These are phyloP conservation scores for Kwoniella sp. DNA, from an alignment of 768 basidiomycete species.

Conservation along the genomic window DNA sequence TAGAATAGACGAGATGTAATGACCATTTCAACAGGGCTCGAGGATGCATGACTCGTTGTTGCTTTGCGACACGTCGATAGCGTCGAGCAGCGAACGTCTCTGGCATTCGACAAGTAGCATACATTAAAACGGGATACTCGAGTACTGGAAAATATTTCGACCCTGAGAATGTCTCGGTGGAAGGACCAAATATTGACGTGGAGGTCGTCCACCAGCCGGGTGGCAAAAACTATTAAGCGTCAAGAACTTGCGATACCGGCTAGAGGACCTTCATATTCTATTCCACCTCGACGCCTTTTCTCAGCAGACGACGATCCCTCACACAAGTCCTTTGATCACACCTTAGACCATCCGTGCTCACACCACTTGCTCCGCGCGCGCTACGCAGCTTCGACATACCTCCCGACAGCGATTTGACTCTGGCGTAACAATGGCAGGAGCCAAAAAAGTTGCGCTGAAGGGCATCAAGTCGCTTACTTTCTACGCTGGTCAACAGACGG, in stretches of 20 bases:
- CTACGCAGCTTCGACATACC: no score
- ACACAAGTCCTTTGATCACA: no score
- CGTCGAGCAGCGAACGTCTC: no score
- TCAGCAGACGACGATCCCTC: not conserved
- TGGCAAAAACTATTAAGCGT: conserved; percentile 10
- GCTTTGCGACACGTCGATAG: no score
- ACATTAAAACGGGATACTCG: no score
- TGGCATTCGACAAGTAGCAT: no score
- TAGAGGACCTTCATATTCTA: not conserved
- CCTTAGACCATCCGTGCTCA: no score
- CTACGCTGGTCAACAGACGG: conserved; percentile 69
- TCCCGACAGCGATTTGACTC: no score
- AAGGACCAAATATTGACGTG: conserved; percentile 18
- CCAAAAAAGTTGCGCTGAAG: conserved; percentile 71
- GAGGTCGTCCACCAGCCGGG: conserved; percentile 24
- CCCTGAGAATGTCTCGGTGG: not conserved
- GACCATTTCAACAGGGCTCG: conserved; percentile 24
- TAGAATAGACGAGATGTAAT: conserved; percentile 20
- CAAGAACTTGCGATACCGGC: no score
- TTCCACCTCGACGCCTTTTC: not conserved
- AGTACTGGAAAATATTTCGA: no score
- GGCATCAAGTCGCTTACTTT: conserved; percentile 76
- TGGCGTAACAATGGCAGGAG: not conserved
- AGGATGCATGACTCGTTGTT: no score
- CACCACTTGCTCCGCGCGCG: no score